phyloP scores from a whole-genome alignment of 345 rosid species.

The Lepidium africanum region DNA sequence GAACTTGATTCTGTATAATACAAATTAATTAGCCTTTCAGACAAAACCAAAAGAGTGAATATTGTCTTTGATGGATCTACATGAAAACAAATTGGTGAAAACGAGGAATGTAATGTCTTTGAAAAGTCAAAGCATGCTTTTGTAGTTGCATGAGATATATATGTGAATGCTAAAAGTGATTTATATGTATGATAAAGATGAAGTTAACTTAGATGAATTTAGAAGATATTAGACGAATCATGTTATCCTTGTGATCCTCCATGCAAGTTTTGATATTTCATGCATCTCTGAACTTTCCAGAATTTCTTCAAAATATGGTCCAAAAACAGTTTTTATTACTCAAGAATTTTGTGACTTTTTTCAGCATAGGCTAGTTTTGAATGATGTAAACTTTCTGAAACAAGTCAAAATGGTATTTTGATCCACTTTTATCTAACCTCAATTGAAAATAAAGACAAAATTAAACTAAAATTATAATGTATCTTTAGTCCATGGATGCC shows the following conservation, averaged over 20 bases:
- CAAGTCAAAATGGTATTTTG: no score
- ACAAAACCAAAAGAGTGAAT: not conserved
- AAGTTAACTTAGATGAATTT: not conserved
- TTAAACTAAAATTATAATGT: no score
- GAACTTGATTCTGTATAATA: not conserved
- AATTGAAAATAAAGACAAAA: no score
- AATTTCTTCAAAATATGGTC: no score
- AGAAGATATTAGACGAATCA: not conserved
- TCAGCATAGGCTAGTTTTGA: no score
- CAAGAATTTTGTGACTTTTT: no score
- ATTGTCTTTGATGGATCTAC: not conserved
- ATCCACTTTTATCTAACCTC: no score
- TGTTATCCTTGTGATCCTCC: not conserved
- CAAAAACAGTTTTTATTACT: no score
- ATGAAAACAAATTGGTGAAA: not conserved
- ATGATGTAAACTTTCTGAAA: no score
- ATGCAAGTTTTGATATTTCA: not conserved
- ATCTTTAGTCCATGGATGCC: not conserved
- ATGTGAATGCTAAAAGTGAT: not conserved
- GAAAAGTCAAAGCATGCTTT: not conserved
- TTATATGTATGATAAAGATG: not conserved
- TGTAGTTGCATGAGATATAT: slow-evolving; percentile 7
- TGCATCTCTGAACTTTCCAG: not conserved
- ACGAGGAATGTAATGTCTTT: not conserved
- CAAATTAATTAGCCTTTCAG: not conserved